Percentiles rank a stretch among this genome's conserved stretches.
These are phyloP conservation scores for Didymella sp. DNA, from an alignment of 2,329 filamentous ascomycete genomes.

Conservation along the genomic window DNA sequence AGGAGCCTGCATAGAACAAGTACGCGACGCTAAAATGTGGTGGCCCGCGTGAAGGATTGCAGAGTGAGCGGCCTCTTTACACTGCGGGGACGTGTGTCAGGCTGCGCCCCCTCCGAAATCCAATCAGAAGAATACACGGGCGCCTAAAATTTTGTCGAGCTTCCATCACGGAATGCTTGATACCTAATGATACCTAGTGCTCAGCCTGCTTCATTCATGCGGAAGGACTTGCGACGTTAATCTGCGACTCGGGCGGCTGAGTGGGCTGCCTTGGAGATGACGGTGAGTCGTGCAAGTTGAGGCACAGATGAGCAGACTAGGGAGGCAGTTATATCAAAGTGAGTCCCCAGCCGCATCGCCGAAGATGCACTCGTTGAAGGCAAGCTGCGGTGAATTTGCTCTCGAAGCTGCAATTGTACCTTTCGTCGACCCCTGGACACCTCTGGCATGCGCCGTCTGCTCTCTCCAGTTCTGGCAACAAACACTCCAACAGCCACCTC, in stretches of 20 bases:
- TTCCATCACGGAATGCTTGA: conserved; percentile 10
- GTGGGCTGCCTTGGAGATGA: conserved; percentile 20
- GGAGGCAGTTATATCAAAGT: conserved; percentile 18
- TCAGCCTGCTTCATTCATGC: conserved; percentile 20
- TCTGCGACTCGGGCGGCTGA: conserved; percentile 19
- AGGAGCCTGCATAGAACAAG: not conserved
- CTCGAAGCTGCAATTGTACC: not conserved
- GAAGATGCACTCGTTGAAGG: not conserved
- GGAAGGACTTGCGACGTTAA: conserved; percentile 17
- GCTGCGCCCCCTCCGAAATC: not conserved
- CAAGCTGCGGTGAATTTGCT: not conserved
- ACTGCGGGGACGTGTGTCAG: conserved; percentile 3
- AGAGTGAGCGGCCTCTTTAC: not conserved
- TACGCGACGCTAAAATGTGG: not conserved
- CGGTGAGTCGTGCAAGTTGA: conserved; percentile 15
- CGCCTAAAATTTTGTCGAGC: conserved; percentile 3
- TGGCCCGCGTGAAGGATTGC: conserved; percentile 4
- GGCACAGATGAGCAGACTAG: conserved; percentile 16
- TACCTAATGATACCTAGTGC: conserved; percentile 18
- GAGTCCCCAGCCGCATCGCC: conserved; percentile 7
- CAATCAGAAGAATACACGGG: not conserved
- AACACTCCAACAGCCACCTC: not conserved
- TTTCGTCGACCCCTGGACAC: not conserved
- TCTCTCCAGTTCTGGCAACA: not conserved
- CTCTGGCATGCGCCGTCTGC: not conserved